Evolutionary conservation across 306 rosid species (phyloP), one percentile per base, ranked within the genome.

Genomic region (Morella rubra): DNA sequence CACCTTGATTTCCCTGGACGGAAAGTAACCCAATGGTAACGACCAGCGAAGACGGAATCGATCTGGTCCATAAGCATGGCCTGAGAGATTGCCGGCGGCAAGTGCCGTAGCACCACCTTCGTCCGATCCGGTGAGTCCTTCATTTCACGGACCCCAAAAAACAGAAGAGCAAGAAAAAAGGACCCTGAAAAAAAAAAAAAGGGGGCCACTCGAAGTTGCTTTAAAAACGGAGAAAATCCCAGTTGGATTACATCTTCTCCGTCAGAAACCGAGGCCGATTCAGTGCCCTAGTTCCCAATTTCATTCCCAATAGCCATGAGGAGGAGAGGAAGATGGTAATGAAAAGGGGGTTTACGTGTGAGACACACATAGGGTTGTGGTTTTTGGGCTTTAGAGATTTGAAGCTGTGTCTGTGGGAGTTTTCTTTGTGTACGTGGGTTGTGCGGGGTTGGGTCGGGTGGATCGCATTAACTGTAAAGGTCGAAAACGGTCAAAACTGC

Each of bases 51-150:
- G 75, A 80, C 4, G 50, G 59, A 77, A 22, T 89, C 91, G 69
- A 91, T 83, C 69, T 81, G 90, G 51, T 85, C 75, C 75, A 83
- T 75, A 65, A 91, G 87, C 10, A 80, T 18, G 22, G 82, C 79
- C 80, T 79, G 73, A 7, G 96, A 67, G n/a, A 89, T 81, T 7
- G 90, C 65, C 22, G 91, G 96, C 40, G 93, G 96, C 78, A 91
- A 84, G 91, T 89, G 91, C 58, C 96, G 90, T 14, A 91, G 77
- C 81, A 91, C 96, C 59, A 89, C 93, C 87, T 89, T 91, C 42
- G 91, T 89, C 80, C 96, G 96, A 85, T 86, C 89, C 88, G 81
- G 73, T 81, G 72, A 42, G 50, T 81, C 85, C 69, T 85, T 89
- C 89, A 88, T 88, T 72, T 22, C 71, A 22, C 56, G 20, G 20